Evolutionary conservation across 2,329 filamentous ascomycete genomes (phyloP), one percentile per base, ranked within the genome.

Genomic region (Pestalotiopsis sp.): DNA sequence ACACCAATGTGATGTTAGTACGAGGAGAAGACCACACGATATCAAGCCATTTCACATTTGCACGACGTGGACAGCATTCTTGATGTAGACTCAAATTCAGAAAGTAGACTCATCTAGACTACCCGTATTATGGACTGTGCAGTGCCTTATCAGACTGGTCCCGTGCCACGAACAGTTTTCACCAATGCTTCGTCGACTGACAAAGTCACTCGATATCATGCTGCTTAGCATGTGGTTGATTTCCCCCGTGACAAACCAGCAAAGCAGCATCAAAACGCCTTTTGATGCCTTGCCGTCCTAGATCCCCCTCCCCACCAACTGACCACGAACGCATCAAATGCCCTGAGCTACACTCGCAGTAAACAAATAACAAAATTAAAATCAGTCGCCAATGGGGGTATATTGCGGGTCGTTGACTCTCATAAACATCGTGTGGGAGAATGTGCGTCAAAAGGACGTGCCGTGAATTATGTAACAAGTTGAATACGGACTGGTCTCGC

Each of bases 311-410:
- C 59, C 27, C 59, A 20, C 17, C 14, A 20, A 39, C 57, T 36
- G 4, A 14, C 23, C 23, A 27, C 36, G 14, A 56, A 67, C 66
- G 58, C 66, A 57, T 62, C 31, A 7, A 9, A 36, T 67, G 66
- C 66, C 60, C 36, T 17, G 41, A 27, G 36, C 7, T 49, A 31
- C 41, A 57, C 31, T 11, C 27, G 49, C 7, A 31, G 14, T n/a
- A 59, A 27, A 13, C 2, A 31, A 36, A 67, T 49, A 23, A 63
- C 13, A 52, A 39, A 62, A 62, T 38, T 20, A 27, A 62, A 39
- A 41, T 36, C 12, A 17, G 27, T 62, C 45, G 45, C 45, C 17
- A n/a, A 14, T 36, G 7, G 59, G 59, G 59, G 57, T 62, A 62
- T 62, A 62, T 62, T 62, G 59, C 59, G 23, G 13, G 27, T 59